A percentile compares a stretch with the other conserved stretches of the same genome.
Conservation (phyloP, 2,329 filamentous ascomycete genomes). For the Colletotrichum chlorophyti region DNA sequence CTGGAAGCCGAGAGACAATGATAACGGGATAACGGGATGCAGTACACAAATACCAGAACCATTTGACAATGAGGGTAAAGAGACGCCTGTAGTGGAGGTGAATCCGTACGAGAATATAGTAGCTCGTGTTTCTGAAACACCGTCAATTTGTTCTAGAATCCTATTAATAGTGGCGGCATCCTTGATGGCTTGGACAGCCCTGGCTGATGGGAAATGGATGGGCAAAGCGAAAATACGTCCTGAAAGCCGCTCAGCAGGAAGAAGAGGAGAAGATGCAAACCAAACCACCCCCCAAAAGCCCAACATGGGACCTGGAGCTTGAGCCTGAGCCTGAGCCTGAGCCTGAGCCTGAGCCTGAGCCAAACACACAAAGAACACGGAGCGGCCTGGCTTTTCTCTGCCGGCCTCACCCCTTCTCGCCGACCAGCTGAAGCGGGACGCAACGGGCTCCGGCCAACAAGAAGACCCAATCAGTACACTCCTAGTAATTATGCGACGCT, state of each 20-base stretch:
- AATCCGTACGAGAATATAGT: slow-evolving; percentile 20
- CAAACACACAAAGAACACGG: not conserved
- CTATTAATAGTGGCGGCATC: slow-evolving; percentile 27
- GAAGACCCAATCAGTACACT: slow-evolving; percentile 8
- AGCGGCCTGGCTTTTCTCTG: not conserved
- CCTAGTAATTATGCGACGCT: slow-evolving; percentile 20
- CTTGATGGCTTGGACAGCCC: slow-evolving; percentile 11
- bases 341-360: not conserved
- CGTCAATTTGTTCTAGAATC: slow-evolving; percentile 26
- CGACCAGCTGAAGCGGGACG: not conserved
- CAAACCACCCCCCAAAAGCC: not conserved
- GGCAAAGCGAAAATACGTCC: not conserved
- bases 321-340: not conserved
- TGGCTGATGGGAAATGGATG: slow-evolving; percentile 6
- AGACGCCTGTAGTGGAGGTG: not conserved
- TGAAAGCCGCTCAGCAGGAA: not conserved
- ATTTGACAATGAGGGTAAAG: not conserved
- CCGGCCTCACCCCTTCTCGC: not conserved
- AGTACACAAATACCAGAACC: too few species aligned
- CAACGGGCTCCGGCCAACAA: slow-evolving; percentile 13
- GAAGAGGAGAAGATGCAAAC: not conserved
- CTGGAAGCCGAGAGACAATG: too few species aligned
- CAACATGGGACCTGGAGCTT: too few species aligned
- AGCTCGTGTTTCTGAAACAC: slow-evolving; percentile 27
- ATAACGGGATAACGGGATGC: too few species aligned